Base-by-base conservation (phyloP, 2,329 filamentous ascomycete genomes). In the Chaetothyriales sp. region DNA sequence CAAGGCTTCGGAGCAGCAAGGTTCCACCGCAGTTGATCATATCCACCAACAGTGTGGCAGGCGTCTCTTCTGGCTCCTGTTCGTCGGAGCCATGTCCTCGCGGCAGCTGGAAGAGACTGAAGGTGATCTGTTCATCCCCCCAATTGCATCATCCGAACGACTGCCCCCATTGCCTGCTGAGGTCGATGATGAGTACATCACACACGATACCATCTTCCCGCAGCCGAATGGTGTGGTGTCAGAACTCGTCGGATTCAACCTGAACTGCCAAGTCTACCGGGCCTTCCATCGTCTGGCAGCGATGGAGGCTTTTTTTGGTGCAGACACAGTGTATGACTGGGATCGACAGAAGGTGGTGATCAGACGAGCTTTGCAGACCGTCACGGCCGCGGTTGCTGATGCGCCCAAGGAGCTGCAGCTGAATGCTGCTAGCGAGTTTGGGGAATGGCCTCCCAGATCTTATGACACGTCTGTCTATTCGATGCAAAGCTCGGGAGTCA, bases 181-280 rank as follows among this genome's bases (percentile, higher is more conserved):
- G 60, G 79, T 93, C 1, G 88, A 95, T 58, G 88, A 95, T 65
- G 80, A 83, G 51, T 89, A 80, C 61, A 84, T 95, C 52, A 81
- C 81, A 52, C 72, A 81, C 1, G 77, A 80, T 20, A 79, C 84
- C 55, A 78, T 90, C 48, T 76, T 83, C 28, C 72, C 76, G 6
- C 87, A 90, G 60, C 82, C 84, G 2, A 69, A 78, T 18, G 80
- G 79, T 4, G 71, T 76, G 1, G 69, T 89, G 1, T 84, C 87
- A 0, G 74, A 83, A 39, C 70, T 94, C 45, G 79, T 83, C 0
- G 88, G 85, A 0, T 95, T 93, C 70, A 89, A 88, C 53, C 77
- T 83, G 51, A 87, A 82, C 53, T 80, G 87, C 32, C 78, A 81
- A 48, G 79, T 92, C 36, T 93, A 86, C 64, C 77, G 78, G 58